Evolutionary conservation across 2,329 filamentous ascomycete genomes (phyloP).

Genomic region (Penicillium sp.): DNA sequence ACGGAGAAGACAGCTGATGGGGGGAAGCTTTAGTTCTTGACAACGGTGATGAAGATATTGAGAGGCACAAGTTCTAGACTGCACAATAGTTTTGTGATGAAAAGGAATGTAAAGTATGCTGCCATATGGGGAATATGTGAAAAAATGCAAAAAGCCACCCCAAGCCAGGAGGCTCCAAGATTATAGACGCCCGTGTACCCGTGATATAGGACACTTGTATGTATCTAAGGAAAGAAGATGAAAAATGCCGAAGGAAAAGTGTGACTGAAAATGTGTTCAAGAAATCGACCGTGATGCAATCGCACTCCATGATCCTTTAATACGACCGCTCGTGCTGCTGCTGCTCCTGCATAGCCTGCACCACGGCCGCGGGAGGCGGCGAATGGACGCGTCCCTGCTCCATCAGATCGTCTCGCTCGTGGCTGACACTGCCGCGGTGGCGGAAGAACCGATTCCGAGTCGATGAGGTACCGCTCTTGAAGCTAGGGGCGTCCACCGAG

Average conservation of each 20-base stretch:
- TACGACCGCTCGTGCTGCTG: background rate
- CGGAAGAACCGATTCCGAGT: constrained; percentile 66
- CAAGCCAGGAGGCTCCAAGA: background rate
- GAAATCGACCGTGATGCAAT: background rate
- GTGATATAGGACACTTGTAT: background rate
- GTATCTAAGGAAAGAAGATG: background rate
- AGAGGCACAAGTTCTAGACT: background rate
- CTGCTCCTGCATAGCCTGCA: background rate
- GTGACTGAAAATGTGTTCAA: background rate
- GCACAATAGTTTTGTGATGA: no score
- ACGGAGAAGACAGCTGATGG: background rate
- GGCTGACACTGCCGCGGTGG: constrained; percentile 41
- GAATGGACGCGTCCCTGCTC: constrained; percentile 51
- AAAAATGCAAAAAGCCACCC: background rate
- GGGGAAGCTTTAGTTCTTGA: no score
- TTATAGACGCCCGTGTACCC: background rate
- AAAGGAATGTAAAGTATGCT: background rate
- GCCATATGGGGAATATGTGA: background rate
- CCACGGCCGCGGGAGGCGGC: constrained; percentile 3
- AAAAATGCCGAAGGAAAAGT: background rate
- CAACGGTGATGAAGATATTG: no score
- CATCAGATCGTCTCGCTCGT: constrained; percentile 44
- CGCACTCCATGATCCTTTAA: background rate
- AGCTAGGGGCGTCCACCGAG: constrained; percentile 34
- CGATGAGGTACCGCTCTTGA: constrained; percentile 38